Evolutionary conservation across 2,329 filamentous ascomycete genomes (phyloP).

Genomic region (Ramularia endophylla): DNA sequence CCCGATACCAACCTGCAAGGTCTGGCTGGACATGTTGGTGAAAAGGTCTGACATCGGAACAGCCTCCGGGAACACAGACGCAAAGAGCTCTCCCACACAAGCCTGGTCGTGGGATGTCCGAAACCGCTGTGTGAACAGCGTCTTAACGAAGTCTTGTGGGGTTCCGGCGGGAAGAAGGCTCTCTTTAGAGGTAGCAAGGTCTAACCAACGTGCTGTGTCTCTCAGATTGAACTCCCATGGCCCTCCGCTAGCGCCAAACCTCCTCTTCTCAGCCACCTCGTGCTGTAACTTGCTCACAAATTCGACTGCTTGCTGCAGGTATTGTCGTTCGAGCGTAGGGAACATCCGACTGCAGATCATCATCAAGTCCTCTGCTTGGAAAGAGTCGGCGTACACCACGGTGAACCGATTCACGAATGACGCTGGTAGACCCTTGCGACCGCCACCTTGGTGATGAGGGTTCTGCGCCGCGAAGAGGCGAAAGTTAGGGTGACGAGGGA

Average conservation of each 20-base stretch:
- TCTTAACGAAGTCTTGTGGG: slow-evolving; percentile 68
- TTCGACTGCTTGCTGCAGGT: slow-evolving; percentile 62
- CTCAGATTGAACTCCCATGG: slow-evolving; percentile 97
- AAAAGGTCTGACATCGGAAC: slow-evolving; percentile 52
- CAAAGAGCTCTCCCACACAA: slow-evolving; percentile 61
- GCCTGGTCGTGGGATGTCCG: slow-evolving; percentile 63
- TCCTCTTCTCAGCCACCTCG: slow-evolving; percentile 54
- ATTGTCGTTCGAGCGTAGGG: slow-evolving; percentile 53
- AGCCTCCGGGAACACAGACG: slow-evolving; percentile 53
- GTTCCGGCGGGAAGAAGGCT: slow-evolving; percentile 56
- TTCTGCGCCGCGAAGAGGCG: slow-evolving; percentile 97
- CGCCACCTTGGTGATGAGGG: slow-evolving; percentile 93
- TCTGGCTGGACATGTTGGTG: slow-evolving; percentile 59
- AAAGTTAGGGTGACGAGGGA: slow-evolving; percentile 82
- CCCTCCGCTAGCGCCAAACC: slow-evolving; percentile 54
- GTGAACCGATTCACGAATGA: slow-evolving; percentile 99
- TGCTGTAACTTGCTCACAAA: slow-evolving; percentile 79
- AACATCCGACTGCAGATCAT: slow-evolving; percentile 77
- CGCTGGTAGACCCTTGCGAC: slow-evolving; percentile 85
- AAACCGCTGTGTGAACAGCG: slow-evolving; percentile 84
- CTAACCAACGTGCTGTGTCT: slow-evolving; percentile 83
- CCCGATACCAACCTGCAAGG: slow-evolving; percentile 76
- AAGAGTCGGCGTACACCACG: slow-evolving; percentile 92
- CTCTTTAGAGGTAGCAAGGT: slow-evolving; percentile 58
- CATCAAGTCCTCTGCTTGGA: slow-evolving; percentile 72